Base-by-base conservation (phyloP, 371 early-diverging fungal species). In the Mortierella sp. region DNA sequence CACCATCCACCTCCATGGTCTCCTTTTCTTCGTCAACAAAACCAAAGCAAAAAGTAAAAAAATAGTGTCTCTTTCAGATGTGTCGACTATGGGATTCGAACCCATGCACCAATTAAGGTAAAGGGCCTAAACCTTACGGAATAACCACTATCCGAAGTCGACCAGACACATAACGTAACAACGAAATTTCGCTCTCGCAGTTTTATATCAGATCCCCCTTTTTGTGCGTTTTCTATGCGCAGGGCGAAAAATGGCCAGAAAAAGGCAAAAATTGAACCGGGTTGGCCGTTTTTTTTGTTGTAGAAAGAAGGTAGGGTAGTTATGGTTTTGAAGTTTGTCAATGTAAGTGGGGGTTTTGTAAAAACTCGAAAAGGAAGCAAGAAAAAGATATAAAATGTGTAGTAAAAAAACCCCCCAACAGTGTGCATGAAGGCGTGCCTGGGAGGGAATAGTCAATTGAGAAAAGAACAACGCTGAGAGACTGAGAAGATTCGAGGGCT, bases 31-130 rank as follows among this genome's bases (percentile, higher is more conserved):
- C 1, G 0, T 34, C 63, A 16, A 16, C 38, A 5, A 16, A 50
- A 4, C 0, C n/a, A 50, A 48, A 44, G n/a, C n/a, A n/a, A 45
- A 60, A 58, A 13, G 48, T 2, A 1, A 57, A 57, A 74, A 74
- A 74, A 55, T 44, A 34, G 74, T 74, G 55, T 55, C 63, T 63
- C 55, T 63, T 74, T 58, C 38, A 45, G n/a, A 34, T 47, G 58
- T 75, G 76, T 75, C 65, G 76, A 65, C 76, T 75, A 75, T 75
- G 76, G 76, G 76, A 75, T 75, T 75, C 76, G 76, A 75, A 75
- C 76, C 76, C 76, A 75, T 75, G 76, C 76, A 75, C 76, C 76
- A 75, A 75, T 75, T n/a, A 75, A 75, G 76, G 76, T 75, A 65
- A 65, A 75, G 76, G 76, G 76, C 76, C 76, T 75, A 75, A 75